These are phyloP conservation scores for Dryas integrifolia DNA, from an alignment of 331 rosid genomes.

Conservation along the genomic window DNA sequence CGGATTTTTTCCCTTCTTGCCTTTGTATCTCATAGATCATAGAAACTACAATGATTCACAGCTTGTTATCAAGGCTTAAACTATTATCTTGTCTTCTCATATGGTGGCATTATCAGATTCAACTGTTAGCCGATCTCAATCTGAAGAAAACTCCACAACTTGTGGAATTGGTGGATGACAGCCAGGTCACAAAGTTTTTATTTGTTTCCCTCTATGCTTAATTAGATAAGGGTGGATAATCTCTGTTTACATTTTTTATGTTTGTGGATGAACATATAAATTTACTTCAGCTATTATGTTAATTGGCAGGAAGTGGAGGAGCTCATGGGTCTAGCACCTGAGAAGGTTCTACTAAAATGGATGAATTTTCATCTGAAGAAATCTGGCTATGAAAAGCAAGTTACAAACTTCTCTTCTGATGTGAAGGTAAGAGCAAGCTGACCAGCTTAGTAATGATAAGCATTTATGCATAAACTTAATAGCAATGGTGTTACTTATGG, in stretches of 20 bases:
- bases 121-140: conserved; percentile 85
- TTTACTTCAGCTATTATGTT: conserved; percentile 15
- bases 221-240: not conserved
- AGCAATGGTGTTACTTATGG: not conserved
- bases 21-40: conserved; percentile 17
- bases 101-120: conserved; percentile 58
- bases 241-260: not conserved
- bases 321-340: conserved; percentile 88
- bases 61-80: conserved; percentile 11
- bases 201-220: conserved; percentile 13
- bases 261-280: not conserved
- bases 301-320: conserved; percentile 91
- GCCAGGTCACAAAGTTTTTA: conserved; percentile 50
- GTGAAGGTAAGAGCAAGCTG: conserved; percentile 61
- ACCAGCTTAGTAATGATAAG: not conserved
- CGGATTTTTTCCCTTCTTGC: conserved; percentile 10
- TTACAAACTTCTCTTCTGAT: conserved; percentile 92
- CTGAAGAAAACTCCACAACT: conserved; percentile 98
- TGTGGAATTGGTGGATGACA: conserved; percentile 88
- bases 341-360: conserved; percentile 93
- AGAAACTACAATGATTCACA: conserved; percentile 16
- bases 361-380: conserved; percentile 96
- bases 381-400: conserved; percentile 90
- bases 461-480: conserved; percentile 2
- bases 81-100: conserved; percentile 26